A percentile compares a stretch with the other conserved stretches of the same genome.
phyloP scores from a whole-genome alignment of 306 rosid genomes.

The Gillenia trifoliata region DNA sequence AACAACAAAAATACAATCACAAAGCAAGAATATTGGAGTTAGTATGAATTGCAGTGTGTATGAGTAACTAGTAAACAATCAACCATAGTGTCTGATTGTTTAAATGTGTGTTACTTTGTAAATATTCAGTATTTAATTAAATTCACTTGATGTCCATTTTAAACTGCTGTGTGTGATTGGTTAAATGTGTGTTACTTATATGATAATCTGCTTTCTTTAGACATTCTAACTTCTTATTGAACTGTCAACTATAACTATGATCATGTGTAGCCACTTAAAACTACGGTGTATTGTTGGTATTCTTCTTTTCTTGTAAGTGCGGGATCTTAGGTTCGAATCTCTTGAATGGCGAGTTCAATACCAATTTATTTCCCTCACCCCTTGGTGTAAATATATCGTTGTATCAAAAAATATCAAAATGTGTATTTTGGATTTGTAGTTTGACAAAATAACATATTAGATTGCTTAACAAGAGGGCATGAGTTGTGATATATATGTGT shows the following conservation, averaged over 20 bases:
- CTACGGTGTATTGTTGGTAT: too few relatives aligned
- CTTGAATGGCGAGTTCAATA: too few relatives aligned
- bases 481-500: not conserved
- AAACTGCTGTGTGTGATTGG: not conserved
- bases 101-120: not conserved
- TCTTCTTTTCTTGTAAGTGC: too few relatives aligned
- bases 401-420: not conserved
- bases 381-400: too few relatives aligned
- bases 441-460: not conserved
- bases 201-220: not conserved
- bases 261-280: not conserved
- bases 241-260: not conserved
- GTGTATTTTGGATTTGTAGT: not conserved
- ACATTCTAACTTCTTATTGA: not conserved
- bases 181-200: not conserved
- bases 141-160: not conserved
- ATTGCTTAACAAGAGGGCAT: not conserved
- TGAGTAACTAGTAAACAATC: not conserved
- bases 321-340: too few relatives aligned
- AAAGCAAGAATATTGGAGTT: not conserved
- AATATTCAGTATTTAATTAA: not conserved
- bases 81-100: too few relatives aligned
- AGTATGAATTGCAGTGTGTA: not conserved
- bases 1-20: not conserved
- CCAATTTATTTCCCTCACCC: too few relatives aligned